Conservation (phyloP, 2,329 filamentous ascomycete species). For the Colletotrichum sublineola region DNA sequence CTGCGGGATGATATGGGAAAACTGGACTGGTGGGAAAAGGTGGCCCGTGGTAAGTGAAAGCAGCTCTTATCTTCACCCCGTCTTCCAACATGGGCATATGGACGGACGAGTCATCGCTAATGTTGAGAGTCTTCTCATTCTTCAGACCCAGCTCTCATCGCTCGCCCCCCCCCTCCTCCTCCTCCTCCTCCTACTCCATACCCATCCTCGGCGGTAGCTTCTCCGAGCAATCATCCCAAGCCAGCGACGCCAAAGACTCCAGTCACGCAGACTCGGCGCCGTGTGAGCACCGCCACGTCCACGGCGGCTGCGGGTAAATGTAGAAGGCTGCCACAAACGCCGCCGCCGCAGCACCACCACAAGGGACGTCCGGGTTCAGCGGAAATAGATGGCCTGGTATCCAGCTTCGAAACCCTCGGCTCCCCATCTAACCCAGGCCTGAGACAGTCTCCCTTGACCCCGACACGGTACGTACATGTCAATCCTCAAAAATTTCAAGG, state of each 20-base stretch:
- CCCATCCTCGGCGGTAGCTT: too few relatives aligned
- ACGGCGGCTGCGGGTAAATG: not conserved
- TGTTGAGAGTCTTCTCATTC: not conserved
- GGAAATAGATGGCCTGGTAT: too few relatives aligned
- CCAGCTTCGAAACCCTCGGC: too few relatives aligned
- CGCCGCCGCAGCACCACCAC: too few relatives aligned
- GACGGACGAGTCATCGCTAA: not conserved
- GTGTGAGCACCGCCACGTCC: not conserved
- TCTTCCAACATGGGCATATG: not conserved
- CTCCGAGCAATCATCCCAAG: too few relatives aligned
- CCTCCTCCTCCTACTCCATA: not conserved
- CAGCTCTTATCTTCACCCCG: not conserved
- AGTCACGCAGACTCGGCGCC: not conserved
- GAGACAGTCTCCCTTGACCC: too few relatives aligned
- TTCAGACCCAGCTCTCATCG: not conserved
- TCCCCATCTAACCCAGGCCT: too few relatives aligned
- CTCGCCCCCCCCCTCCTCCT: too few relatives aligned
- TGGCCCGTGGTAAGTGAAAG: not conserved
- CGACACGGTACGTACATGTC: too few relatives aligned
- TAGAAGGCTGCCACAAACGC: not conserved
- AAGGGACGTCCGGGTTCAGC: too few relatives aligned
- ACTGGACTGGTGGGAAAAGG: conserved; percentile 1
- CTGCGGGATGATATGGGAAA: not conserved
- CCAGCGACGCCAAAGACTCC: not conserved
- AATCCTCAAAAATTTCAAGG: too few relatives aligned